Percentiles rank a stretch among this genome's conserved stretches.
These are phyloP conservation scores for Cairneyella variabilis DNA, from an alignment of 495 filamentous ascomycete species.

Conservation along the genomic window DNA sequence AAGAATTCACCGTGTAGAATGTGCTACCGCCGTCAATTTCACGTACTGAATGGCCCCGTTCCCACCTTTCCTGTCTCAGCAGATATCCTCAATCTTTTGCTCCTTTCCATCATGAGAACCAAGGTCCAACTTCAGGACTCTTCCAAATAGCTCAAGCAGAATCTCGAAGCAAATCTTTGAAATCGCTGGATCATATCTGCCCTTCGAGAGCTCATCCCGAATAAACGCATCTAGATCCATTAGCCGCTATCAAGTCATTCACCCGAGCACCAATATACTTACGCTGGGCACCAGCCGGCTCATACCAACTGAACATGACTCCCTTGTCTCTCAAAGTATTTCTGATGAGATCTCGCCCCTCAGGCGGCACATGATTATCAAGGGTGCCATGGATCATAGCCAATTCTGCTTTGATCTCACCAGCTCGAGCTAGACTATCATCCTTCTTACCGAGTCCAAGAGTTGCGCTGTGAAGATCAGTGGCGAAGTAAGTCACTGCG, in stretches of 20 bases:
- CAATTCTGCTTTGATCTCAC: constrained; percentile 77
- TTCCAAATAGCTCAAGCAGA: constrained; percentile 77
- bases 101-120: constrained; percentile 48
- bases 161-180: constrained; percentile 90
- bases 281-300: constrained; percentile 88
- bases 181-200: constrained; percentile 85
- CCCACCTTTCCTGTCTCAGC: no score
- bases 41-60: no score
- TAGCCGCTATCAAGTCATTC: background rate
- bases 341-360: constrained; percentile 81
- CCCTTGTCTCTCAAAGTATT: constrained; percentile 75
- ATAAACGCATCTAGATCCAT: constrained; percentile 73
- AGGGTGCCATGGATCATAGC: constrained; percentile 82
- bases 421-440: constrained; percentile 56
- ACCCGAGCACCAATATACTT: constrained; percentile 28
- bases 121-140: constrained; percentile 73
- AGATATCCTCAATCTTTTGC: constrained; percentile 55
- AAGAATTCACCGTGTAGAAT: no score
- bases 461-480: constrained; percentile 77
- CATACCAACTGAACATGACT: constrained; percentile 77
- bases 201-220: constrained; percentile 91
- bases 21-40: no score
- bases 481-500: constrained; percentile 86
- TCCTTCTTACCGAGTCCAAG: constrained; percentile 68
- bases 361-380: constrained; percentile 86